A percentile compares a stretch with the other conserved stretches of the same genome.
These are phyloP conservation scores for Kwoniella dendrophila DNA, from an alignment of 768 basidiomycete genomes.

Conservation along the genomic window DNA sequence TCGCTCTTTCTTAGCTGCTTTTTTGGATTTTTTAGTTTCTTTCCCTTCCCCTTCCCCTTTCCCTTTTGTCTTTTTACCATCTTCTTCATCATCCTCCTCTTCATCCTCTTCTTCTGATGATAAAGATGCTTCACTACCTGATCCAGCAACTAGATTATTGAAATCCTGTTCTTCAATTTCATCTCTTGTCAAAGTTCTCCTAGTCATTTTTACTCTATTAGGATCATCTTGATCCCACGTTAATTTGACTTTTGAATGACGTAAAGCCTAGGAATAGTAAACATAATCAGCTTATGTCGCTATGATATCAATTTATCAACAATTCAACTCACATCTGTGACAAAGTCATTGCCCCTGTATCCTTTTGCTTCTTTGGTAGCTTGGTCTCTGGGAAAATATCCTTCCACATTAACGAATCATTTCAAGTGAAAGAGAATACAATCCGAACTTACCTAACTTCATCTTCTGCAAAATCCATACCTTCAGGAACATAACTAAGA, in stretches of 20 bases:
- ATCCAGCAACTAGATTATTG: constrained; percentile 72
- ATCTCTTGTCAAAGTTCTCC: constrained; percentile 73
- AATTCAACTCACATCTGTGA: constrained; percentile 84
- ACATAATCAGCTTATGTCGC: constrained; percentile 3
- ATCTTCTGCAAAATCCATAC: constrained; percentile 79
- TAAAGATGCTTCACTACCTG: constrained; percentile 60
- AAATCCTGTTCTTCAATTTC: constrained; percentile 93
- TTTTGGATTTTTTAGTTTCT: constrained; percentile 50
- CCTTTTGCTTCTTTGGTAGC: constrained; percentile 67
- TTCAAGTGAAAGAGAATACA: neutral
- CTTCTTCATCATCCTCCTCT: constrained; percentile 62
- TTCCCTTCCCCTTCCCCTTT: constrained; percentile 22
- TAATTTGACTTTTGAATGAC: constrained; percentile 95
- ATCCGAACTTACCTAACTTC: constrained; percentile 62
- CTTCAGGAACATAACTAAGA: constrained; percentile 87
- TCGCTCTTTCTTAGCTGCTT: constrained; percentile 59
- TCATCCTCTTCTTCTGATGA: constrained; percentile 46
- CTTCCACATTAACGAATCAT: neutral
- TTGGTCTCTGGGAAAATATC: constrained; percentile 67
- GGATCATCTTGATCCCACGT: constrained; percentile 99
- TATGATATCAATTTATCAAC: too few species aligned
- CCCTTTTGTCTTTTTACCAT: constrained; percentile 29
- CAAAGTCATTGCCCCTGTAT: constrained; percentile 82
- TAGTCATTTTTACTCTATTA: constrained; percentile 75
- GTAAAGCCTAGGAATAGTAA: constrained; percentile 69